Conservation (phyloP, 208 protist genomes). For the Trypanosoma platydactyli region DNA sequence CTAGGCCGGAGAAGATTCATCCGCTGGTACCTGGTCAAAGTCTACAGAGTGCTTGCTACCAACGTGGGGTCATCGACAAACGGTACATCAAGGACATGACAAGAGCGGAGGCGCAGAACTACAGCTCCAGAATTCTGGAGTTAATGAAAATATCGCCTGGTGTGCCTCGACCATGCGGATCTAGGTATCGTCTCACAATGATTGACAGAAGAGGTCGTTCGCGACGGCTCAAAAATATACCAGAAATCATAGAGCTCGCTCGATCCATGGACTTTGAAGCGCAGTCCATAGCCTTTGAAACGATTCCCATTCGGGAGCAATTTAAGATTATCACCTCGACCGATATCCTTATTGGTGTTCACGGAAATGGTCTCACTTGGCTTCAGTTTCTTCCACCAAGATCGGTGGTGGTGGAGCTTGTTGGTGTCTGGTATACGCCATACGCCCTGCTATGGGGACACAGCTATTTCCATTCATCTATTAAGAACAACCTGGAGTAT, state of each 20-base stretch:
- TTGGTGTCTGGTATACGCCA: slow-evolving; percentile 38
- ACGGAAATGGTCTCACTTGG: slow-evolving; percentile 42
- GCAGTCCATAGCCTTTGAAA: slow-evolving; percentile 34
- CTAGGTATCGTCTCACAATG: slow-evolving; percentile 33
- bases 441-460: slow-evolving; percentile 38
- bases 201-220: slow-evolving; percentile 34
- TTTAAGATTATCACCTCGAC: slow-evolving; percentile 29
- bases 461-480: slow-evolving; percentile 28
- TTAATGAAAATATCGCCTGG: slow-evolving; percentile 18
- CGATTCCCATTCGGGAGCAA: slow-evolving; percentile 32
- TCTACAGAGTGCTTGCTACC: slow-evolving; percentile 32
- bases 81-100: slow-evolving; percentile 31
- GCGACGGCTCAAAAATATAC: slow-evolving; percentile 29
- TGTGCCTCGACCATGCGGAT: slow-evolving; percentile 15
- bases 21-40: slow-evolving; percentile 21
- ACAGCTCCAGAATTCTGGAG: slow-evolving; percentile 17
- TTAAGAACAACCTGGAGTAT: slow-evolving; percentile 26
- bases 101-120: slow-evolving; percentile 26
- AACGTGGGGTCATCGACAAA: slow-evolving; percentile 35
- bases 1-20: slow-evolving; percentile 28
- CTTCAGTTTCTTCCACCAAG: slow-evolving; percentile 30
- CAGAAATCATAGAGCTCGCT: slow-evolving; percentile 24
- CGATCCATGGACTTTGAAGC: slow-evolving; percentile 23
- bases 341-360: slow-evolving; percentile 33
- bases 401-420: slow-evolving; percentile 31